phyloP scores from a whole-genome alignment of 352 stramenopile genomes.

The Phytophthora melonis region DNA sequence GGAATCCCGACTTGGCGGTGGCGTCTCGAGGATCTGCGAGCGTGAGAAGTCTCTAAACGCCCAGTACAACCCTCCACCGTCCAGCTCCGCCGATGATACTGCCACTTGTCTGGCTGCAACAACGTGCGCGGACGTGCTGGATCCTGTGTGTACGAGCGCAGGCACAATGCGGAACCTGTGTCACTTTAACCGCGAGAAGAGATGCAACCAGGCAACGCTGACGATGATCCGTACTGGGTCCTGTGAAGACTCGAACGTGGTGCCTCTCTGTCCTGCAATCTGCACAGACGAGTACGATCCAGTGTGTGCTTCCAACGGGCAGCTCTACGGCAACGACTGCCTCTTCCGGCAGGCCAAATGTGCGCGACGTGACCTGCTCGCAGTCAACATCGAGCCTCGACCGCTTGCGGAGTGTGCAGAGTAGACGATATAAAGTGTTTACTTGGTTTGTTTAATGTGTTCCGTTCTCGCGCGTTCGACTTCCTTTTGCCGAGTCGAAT shows the following conservation, averaged over 20 bases:
- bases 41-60: slow-evolving; percentile 38
- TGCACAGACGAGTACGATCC: slow-evolving; percentile 53
- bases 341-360: slow-evolving; percentile 63
- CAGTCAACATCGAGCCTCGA: slow-evolving; percentile 34
- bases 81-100: background rate
- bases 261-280: slow-evolving; percentile 43
- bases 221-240: slow-evolving; percentile 35
- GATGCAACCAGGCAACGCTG: slow-evolving; percentile 34
- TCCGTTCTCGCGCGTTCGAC: slow-evolving; percentile 7
- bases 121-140: slow-evolving; percentile 48
- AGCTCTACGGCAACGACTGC: slow-evolving; percentile 66
- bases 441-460: slow-evolving; percentile 31
- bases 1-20: slow-evolving; percentile 29
- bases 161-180: slow-evolving; percentile 65
- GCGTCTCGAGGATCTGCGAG: slow-evolving; percentile 36
- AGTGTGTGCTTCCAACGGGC: slow-evolving; percentile 61
- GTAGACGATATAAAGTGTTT: slow-evolving; percentile 21
- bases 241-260: slow-evolving; percentile 34
- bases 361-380: slow-evolving; percentile 27
- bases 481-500: slow-evolving; percentile 10
- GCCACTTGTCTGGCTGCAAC: slow-evolving; percentile 26
- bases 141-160: slow-evolving; percentile 59
- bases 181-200: slow-evolving; percentile 39
- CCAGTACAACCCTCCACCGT: slow-evolving; percentile 38
- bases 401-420: slow-evolving; percentile 21